These are phyloP conservation scores for Micractinium conductrix DNA, from an alignment of 139 green algal genomes.

Conservation along the genomic window DNA sequence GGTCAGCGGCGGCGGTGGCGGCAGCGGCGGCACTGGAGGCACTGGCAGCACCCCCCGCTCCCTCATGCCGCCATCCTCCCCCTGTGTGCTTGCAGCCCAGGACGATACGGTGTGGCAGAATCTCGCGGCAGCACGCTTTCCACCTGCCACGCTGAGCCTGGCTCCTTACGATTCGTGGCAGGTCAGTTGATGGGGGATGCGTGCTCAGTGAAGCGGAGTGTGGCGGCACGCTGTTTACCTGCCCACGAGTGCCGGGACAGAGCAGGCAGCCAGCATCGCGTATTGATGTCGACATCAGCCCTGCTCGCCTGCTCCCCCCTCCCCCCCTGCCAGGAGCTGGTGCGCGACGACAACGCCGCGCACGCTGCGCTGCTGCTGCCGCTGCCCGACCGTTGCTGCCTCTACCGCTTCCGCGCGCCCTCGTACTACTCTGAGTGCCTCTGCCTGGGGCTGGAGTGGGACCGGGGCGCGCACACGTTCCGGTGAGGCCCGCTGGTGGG, in stretches of 20 bases:
- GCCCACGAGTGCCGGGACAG: too few species aligned
- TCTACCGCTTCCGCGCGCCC: slow-evolving; percentile 6
- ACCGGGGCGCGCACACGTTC: slow-evolving; percentile 2
- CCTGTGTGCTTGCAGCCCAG: slow-evolving; percentile 9
- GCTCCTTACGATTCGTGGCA: too few species aligned
- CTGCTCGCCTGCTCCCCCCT: too few species aligned
- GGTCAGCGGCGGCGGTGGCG: too few species aligned
- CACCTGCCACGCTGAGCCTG: too few species aligned
- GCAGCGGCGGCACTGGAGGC: too few species aligned
- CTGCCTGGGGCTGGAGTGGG: slow-evolving; percentile 23
- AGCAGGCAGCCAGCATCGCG: too few species aligned
- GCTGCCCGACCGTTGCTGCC: neutral
- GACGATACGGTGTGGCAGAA: slow-evolving; percentile 21
- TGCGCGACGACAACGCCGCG: slow-evolving; percentile 20
- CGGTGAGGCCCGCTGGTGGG: neutral
- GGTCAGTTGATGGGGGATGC: too few species aligned
- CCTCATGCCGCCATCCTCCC: neutral
- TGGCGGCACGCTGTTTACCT: too few species aligned
- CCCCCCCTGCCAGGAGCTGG: neutral
- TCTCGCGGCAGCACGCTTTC: too few species aligned
- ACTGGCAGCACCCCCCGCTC: neutral
- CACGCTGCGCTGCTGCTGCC: slow-evolving; percentile 18
- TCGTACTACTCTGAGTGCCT: slow-evolving; percentile 17
- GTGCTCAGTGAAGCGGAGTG: too few species aligned
- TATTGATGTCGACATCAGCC: too few species aligned